Evolutionary conservation across 176 grass and related monocot genomes (phyloP), one percentile per base, ranked within the genome.

Genomic region (Metroxylon sagu): DNA sequence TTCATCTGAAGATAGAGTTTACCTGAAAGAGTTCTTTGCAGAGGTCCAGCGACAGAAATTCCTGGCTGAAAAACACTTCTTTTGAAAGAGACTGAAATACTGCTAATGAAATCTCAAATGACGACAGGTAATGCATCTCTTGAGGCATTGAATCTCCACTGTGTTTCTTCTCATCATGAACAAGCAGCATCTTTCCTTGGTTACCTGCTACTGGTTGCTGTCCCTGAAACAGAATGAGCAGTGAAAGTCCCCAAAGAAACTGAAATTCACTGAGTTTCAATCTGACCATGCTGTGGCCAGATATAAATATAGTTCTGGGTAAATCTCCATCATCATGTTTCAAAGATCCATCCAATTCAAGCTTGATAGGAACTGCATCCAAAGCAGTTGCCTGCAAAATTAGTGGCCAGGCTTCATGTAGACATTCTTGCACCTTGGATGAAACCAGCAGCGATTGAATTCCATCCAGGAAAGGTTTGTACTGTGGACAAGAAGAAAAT

Each of bases 391-490:
- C 87, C 75, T 91, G 80, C 66, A 97, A 76, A 77, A 97, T 91
- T 63, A 91, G 77, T 66, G 66, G 59, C 93, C 93, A 97, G 62
- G 75, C 70, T 66, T 88, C 87, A 48, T 90, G 80, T 61, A 97
- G 81, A 85, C 79, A 85, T 59, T 85, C 82, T 48, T 88, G 73
- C 55, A 87, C 87, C 88, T 91, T 88, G 49, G 76, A 83, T 16
- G 78, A 97, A 74, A 97, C 87, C 31, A 97, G 63, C 29, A 74
- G 78, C 57, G 81, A 97, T 66, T 97, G 83, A 74, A 97, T 88
- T 8, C 87, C 93, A 75, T 97, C 93, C 84, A 97, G 84, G 67
- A 97, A 97, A 65, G 87, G 84, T 31, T 85, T 91, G 81, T 97
- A 79, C 91, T 96, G 75, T 68, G 48, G 77, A 48, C 74, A 49